Conservation (phyloP, 2,329 filamentous ascomycete species). For the Talaromyces sp. region DNA sequence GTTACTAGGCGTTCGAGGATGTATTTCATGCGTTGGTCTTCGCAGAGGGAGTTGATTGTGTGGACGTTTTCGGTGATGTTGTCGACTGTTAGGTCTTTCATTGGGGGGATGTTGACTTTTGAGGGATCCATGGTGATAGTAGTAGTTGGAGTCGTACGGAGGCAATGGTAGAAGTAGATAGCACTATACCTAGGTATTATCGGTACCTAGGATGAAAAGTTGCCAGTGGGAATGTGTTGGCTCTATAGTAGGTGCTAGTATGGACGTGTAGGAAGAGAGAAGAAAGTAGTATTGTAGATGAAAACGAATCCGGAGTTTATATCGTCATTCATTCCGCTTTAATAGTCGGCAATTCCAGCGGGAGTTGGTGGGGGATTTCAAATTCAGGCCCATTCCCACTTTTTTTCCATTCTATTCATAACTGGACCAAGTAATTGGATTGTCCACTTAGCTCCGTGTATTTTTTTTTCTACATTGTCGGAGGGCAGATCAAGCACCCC, state of each 20-base stretch:
- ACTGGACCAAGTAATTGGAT: not conserved
- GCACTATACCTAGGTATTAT: no score
- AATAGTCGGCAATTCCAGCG: slow-evolving; percentile 5
- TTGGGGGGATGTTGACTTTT: slow-evolving; percentile 44
- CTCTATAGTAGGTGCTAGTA: not conserved
- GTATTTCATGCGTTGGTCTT: slow-evolving; percentile 68
- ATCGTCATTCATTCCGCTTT: slow-evolving; percentile 1
- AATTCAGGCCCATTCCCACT: no score
- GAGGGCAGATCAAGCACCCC: slow-evolving; percentile 7
- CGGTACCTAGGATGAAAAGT: no score
- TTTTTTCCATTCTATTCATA: not conserved
- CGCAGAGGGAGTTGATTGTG: slow-evolving; percentile 71
- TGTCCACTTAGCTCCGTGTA: not conserved
- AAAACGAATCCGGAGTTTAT: slow-evolving; percentile 6
- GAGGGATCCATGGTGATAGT: slow-evolving; percentile 44
- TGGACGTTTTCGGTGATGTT: slow-evolving; percentile 79
- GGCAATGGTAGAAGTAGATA: no score
- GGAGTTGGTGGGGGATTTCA: slow-evolving; percentile 2
- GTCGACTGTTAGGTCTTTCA: slow-evolving; percentile 74
- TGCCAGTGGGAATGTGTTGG: no score
- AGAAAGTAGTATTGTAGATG: not conserved
- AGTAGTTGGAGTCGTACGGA: no score
- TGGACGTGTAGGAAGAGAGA: not conserved
- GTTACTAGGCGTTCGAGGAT: slow-evolving; percentile 72
- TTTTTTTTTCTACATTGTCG: not conserved